These are phyloP conservation scores for Hericium coralloides DNA, from an alignment of 768 basidiomycete genomes.

Conservation along the genomic window DNA sequence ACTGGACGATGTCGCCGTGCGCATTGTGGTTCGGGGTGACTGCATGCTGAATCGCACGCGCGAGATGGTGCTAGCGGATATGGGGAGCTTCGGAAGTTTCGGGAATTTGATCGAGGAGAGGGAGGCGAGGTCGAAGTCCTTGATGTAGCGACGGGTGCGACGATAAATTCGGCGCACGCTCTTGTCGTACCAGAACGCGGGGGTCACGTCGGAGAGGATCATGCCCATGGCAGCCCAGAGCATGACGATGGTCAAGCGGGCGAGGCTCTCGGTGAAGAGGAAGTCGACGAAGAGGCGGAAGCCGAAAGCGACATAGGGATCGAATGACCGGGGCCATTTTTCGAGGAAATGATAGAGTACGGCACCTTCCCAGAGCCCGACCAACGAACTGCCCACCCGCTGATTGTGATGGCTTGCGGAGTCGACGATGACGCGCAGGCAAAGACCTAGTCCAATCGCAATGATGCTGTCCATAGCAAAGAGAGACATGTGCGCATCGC, in stretches of 20 bases:
- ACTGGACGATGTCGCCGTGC: not conserved
- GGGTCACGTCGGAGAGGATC: constrained; percentile 43
- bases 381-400: constrained; percentile 50
- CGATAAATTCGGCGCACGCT: constrained; percentile 22
- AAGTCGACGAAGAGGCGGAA: constrained; percentile 70
- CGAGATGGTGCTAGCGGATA: constrained; percentile 15
- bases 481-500: constrained; percentile 5
- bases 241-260: constrained; percentile 35
- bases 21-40: not conserved
- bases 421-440: constrained; percentile 54
- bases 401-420: constrained; percentile 38
- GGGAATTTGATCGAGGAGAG: not conserved
- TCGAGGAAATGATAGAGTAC: constrained; percentile 64
- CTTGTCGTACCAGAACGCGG: constrained; percentile 36
- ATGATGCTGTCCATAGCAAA: constrained; percentile 55
- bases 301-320: constrained; percentile 61
- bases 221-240: constrained; percentile 47
- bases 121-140: constrained; percentile 9
- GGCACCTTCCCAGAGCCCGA: constrained; percentile 76
- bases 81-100: constrained; percentile 10
- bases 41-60: constrained; percentile 13
- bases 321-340: constrained; percentile 54
- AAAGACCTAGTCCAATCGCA: constrained; percentile 61
- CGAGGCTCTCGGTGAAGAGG: constrained; percentile 48
- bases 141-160: constrained; percentile 15